phyloP scores from a whole-genome alignment of 2,329 filamentous ascomycete genomes.

The Aschersonia sp. region DNA sequence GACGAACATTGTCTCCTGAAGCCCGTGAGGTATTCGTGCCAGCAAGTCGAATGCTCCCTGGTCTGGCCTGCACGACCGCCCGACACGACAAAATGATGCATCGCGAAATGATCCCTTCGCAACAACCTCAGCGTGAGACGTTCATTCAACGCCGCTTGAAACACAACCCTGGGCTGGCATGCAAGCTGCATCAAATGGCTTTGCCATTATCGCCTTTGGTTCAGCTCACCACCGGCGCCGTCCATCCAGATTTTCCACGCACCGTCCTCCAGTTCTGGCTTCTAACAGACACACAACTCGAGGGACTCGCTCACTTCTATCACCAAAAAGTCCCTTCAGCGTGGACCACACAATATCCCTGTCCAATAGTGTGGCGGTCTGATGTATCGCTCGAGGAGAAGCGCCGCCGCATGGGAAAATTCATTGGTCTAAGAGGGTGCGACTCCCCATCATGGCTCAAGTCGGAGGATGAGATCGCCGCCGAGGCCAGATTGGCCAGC shows the following conservation, averaged over 20 bases:
- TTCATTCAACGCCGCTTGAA: slow-evolving; percentile 18
- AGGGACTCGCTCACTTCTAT: slow-evolving; percentile 57
- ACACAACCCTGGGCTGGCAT: slow-evolving; percentile 35
- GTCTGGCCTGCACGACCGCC: not conserved
- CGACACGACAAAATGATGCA: slow-evolving; percentile 15
- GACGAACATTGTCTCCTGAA: not conserved
- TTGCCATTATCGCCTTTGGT: slow-evolving; percentile 53
- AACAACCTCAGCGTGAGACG: slow-evolving; percentile 13
- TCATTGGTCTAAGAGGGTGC: slow-evolving; percentile 54
- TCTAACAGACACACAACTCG: slow-evolving; percentile 55
- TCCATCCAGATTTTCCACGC: slow-evolving; percentile 49
- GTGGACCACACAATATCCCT: slow-evolving; percentile 49
- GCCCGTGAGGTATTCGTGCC: too few relatives aligned
- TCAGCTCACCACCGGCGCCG: slow-evolving; percentile 42
- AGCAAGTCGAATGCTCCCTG: too few relatives aligned
- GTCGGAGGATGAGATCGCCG: slow-evolving; percentile 32
- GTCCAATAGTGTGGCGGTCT: slow-evolving; percentile 47
- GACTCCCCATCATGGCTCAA: slow-evolving; percentile 22
- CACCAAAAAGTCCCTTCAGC: slow-evolving; percentile 47
- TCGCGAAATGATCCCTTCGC: slow-evolving; percentile 15
- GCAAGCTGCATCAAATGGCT: slow-evolving; percentile 51
- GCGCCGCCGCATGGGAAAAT: slow-evolving; percentile 55
- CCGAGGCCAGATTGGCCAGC: slow-evolving; percentile 23
- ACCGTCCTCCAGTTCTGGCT: slow-evolving; percentile 61
- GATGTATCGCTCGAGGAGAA: slow-evolving; percentile 48